A percentile compares a stretch with the other conserved stretches of the same genome.
Evolutionary conservation across 306 rosid genomes (phyloP).

Genomic region (Cucurbita pepo): DNA sequence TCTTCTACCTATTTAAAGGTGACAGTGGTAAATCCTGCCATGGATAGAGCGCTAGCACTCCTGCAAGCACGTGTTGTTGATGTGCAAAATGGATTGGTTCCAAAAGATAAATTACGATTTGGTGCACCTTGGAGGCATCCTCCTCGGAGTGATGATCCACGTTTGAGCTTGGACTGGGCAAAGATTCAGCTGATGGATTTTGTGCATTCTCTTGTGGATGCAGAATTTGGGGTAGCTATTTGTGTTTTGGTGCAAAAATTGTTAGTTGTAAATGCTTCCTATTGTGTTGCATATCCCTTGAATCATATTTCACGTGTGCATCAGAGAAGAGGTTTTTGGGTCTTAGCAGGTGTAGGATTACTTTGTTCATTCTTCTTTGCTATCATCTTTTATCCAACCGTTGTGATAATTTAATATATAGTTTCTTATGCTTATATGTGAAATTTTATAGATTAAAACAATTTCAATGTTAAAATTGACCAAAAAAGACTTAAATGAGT

Average conservation of each 20-base stretch:
- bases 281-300: neutral
- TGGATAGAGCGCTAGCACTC: conserved; percentile 69
- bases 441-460: neutral
- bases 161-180: conserved; percentile 54
- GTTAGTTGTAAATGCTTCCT: conserved; percentile 5
- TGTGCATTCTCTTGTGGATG: conserved; percentile 49
- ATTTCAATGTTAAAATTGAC: neutral
- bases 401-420: neutral
- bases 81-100: conserved; percentile 41
- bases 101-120: conserved; percentile 63
- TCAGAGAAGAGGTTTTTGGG: neutral
- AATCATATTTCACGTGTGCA: neutral
- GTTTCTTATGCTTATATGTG: neutral
- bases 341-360: neutral
- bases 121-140: conserved; percentile 99
- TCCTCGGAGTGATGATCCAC: conserved; percentile 44
- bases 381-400: neutral
- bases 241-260: neutral
- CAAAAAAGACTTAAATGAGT: neutral
- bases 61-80: conserved; percentile 62
- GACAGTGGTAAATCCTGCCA: conserved; percentile 75
- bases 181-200: conserved; percentile 86
- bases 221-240: conserved; percentile 71
- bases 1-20: conserved; percentile 28
- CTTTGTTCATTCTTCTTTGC: neutral